phyloP scores from a whole-genome alignment of 169 alveolate genomes.

The Plasmodium sp. region DNA sequence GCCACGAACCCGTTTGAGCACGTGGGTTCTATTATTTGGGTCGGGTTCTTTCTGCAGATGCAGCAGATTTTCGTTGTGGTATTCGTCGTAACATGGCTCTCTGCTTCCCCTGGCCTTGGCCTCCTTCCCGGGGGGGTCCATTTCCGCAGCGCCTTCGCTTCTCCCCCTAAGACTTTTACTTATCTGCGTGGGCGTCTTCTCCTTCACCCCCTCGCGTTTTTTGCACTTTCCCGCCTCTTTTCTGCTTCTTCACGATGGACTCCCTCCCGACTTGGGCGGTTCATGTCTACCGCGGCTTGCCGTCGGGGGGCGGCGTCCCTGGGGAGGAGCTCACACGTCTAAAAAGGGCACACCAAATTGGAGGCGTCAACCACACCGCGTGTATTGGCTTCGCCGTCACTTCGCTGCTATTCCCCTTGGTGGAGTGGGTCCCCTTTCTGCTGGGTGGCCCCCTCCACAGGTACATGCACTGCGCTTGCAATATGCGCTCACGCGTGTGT shows the following conservation, averaged over 20 bases:
- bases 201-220: no score
- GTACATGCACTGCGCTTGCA: neutral
- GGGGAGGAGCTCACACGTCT: neutral
- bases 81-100: conserved; percentile 11
- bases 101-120: neutral
- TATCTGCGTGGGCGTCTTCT: neutral
- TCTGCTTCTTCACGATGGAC: neutral
- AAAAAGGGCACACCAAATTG: neutral
- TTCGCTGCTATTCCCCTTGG: neutral
- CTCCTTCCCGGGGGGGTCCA: neutral
- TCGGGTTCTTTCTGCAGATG: conserved; percentile 35
- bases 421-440: neutral
- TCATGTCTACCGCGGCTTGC: neutral
- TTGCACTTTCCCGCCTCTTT: no score
- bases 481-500: neutral
- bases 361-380: neutral
- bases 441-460: neutral
- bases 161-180: neutral
- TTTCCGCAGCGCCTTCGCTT: neutral
- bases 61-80: conserved; percentile 22
- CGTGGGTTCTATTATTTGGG: conserved; percentile 4
- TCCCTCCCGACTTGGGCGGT: neutral
- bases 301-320: neutral
- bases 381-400: neutral
- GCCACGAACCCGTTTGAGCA: conserved; percentile 4